Evolutionary conservation across 768 basidiomycete genomes (phyloP).

Genomic region (Boletus rubescentipes): DNA sequence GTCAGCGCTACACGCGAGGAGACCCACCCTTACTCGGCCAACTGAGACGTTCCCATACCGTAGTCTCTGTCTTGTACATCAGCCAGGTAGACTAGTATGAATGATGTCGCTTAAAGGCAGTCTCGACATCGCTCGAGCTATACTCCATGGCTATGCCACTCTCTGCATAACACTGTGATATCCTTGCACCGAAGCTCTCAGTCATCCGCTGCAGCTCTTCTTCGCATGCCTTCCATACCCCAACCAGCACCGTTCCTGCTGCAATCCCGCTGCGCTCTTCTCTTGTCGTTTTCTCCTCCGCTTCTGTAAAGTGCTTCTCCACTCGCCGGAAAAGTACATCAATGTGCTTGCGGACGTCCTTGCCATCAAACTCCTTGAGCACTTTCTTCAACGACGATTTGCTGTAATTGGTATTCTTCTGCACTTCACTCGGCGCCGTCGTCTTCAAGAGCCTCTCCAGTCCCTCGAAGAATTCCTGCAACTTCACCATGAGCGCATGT

Average conservation of each 20-base stretch:
- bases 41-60: constrained; percentile 10
- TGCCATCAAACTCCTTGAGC: constrained; percentile 79
- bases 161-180: constrained; percentile 79
- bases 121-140: constrained; percentile 69
- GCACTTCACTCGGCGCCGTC: constrained; percentile 73
- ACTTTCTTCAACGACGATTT: constrained; percentile 79
- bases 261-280: constrained; percentile 55
- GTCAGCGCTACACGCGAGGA: constrained; percentile 2
- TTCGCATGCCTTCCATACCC: constrained; percentile 91
- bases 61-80: constrained; percentile 8
- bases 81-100: constrained; percentile 11
- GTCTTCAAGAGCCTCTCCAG: constrained; percentile 84
- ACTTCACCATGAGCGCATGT: constrained; percentile 6
- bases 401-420: constrained; percentile 72
- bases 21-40: constrained; percentile 1
- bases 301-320: constrained; percentile 93
- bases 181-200: constrained; percentile 62
- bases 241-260: constrained; percentile 67
- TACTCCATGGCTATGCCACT: constrained; percentile 75
- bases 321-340: constrained; percentile 88
- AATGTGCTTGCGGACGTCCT: constrained; percentile 87
- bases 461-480: constrained; percentile 92
- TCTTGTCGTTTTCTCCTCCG: constrained; percentile 60
- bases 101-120: constrained; percentile 69
- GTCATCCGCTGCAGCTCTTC: constrained; percentile 76